Base-by-base conservation (phyloP, 2,329 filamentous ascomycete species). In the Hypoxylon sp. region DNA sequence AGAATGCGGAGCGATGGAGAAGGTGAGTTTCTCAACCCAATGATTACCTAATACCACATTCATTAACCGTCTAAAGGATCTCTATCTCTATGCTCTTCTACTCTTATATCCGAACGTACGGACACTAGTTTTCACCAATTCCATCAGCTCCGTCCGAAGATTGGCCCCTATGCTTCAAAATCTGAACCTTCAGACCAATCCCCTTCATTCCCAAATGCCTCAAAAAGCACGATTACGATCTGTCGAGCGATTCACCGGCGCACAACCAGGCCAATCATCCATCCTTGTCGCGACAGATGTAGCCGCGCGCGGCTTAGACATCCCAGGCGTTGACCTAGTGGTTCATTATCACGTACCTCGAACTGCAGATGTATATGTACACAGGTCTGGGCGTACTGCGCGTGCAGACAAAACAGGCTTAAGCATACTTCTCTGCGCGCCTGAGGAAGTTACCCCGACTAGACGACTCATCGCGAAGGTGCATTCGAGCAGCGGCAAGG, bases 331-430 rank as follows among this genome's bases (percentile, higher is more conserved):
- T 50, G 92, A 98, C 73, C 86, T 97, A 13, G 91, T 99, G 14
- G 83, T 99, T 17, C 96, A 99, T 81, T 99, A 99, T 81, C 95
- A 99, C 79, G 90, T 98, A 0, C 96, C 96, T 1, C 91, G 94
- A 63, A 86, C 93, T 0, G 96, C 96, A 34, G 95, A 98, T 79
- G 91, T 91, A 51, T 99, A 99, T 77, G 94, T 99, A 13, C 96
- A 99, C 78, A 90, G 96, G 23, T 98, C 96, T 0, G 96, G 96
- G 11, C 92, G 96, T 71, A 98, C 96, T 0, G 96, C 96, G 1
- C 93, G 96, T 75, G 95, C 92, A 2, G 87, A 90, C 19, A 88
- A 88, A 11, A 88, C 86, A 0, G 96, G 96, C 38, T 87, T 92
- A 36, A 97, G 93, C 74, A 90, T 99, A 63, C 84, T 99, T 3